phyloP scores from a whole-genome alignment of 2,329 filamentous ascomycete species.

The Paramyrothecium sp. region DNA sequence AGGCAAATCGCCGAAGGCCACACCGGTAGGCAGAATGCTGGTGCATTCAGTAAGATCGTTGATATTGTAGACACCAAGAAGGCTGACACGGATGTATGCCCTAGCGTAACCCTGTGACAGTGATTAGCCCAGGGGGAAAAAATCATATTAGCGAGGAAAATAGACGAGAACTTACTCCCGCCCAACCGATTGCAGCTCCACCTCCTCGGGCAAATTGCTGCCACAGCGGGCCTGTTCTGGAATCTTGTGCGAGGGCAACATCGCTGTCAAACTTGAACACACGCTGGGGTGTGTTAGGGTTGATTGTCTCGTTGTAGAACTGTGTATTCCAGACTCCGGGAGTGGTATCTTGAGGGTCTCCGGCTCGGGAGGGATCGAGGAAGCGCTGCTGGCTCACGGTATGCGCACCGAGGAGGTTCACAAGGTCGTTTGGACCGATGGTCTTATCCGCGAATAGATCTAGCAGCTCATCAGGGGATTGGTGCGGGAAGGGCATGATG shows the following conservation, averaged over 20 bases:
- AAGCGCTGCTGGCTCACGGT: background rate
- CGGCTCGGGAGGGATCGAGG: background rate
- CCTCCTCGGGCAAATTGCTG: background rate
- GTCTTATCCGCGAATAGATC: constrained; percentile 1
- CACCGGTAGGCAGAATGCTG: constrained; percentile 20
- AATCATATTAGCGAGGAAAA: background rate
- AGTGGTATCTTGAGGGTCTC: constrained; percentile 1
- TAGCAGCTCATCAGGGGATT: background rate
- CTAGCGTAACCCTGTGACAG: constrained; percentile 38
- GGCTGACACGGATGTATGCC: constrained; percentile 47
- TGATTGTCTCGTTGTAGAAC: background rate
- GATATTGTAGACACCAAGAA: constrained; percentile 52
- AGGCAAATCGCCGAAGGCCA: background rate
- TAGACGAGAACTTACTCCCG: constrained; percentile 9
- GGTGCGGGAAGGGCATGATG: background rate
- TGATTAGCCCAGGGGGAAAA: background rate
- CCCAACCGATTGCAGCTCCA: constrained; percentile 24
- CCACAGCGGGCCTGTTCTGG: background rate
- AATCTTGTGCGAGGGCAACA: background rate
- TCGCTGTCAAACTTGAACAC: constrained; percentile 2
- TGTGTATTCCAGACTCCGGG: background rate
- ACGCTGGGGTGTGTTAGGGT: background rate
- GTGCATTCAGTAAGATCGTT: constrained; percentile 51
- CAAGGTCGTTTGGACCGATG: background rate
- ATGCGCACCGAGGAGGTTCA: background rate